Conservation (phyloP, 371 early-diverging fungal genomes). For the Mucor velutinosus region DNA sequence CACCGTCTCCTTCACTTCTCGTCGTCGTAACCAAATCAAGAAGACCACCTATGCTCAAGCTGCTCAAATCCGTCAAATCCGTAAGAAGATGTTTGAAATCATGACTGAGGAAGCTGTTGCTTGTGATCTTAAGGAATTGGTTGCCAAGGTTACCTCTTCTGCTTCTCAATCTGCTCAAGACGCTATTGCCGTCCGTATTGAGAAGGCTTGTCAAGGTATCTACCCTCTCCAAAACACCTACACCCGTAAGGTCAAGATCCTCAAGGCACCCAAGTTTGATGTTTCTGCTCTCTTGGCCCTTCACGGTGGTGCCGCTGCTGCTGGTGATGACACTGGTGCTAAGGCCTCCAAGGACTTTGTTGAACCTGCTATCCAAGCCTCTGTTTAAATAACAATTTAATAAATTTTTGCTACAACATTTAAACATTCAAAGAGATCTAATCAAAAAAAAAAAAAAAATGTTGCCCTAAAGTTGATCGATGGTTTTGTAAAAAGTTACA, state of each 20-base stretch:
- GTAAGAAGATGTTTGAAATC: slow-evolving; percentile 99
- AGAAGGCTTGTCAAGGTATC: slow-evolving; percentile 96
- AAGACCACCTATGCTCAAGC: slow-evolving; percentile 99
- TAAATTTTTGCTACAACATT: neutral
- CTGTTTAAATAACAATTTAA: slow-evolving; percentile 61
- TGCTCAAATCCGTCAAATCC: slow-evolving; percentile 98
- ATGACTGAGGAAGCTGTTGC: slow-evolving; percentile 89
- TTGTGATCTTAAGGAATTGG: slow-evolving; percentile 96
- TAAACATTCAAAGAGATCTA: neutral
- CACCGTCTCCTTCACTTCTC: slow-evolving; percentile 98
- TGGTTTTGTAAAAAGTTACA: neutral
- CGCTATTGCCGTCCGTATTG: slow-evolving; percentile 94
- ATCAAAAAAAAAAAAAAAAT: neutral
- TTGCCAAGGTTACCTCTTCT: slow-evolving; percentile 91
- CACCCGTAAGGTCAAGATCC: slow-evolving; percentile 98
- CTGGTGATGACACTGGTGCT: slow-evolving; percentile 73
- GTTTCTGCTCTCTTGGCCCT: slow-evolving; percentile 95
- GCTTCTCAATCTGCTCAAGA: slow-evolving; percentile 62
- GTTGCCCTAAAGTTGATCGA: neutral
- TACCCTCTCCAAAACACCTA: slow-evolving; percentile 98
- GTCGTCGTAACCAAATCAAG: slow-evolving; percentile 93
- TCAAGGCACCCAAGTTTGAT: slow-evolving; percentile 96
- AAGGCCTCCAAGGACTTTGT: slow-evolving; percentile 79
- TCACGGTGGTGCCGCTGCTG: slow-evolving; percentile 88
- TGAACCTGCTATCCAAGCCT: slow-evolving; percentile 79